These are phyloP conservation scores for Carallia pectinifolia DNA, from an alignment of 345 rosid species.

Conservation along the genomic window DNA sequence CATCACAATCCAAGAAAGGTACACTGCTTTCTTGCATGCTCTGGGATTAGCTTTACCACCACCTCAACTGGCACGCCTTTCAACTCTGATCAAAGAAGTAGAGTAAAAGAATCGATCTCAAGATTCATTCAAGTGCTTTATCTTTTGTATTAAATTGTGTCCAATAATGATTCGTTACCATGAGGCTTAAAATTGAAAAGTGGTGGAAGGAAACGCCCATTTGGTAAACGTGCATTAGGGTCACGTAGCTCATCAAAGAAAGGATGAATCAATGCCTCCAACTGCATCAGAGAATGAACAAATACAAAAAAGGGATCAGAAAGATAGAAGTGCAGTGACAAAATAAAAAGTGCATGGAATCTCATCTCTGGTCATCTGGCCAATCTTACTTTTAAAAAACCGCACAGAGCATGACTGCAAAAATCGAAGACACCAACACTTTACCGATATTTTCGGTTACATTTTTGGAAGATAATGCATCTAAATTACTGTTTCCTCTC, in stretches of 20 bases:
- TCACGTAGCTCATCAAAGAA: slow-evolving; percentile 95
- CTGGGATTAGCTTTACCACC: slow-evolving; percentile 68
- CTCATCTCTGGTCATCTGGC: not conserved
- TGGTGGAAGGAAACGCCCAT: slow-evolving; percentile 89
- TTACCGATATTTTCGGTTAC: too few species aligned
- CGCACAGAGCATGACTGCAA: not conserved
- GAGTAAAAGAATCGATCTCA: slow-evolving; percentile 8
- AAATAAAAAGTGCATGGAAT: not conserved
- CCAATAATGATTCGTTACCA: slow-evolving; percentile 39
- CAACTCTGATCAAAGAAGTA: slow-evolving; percentile 52
- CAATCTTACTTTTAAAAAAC: not conserved
- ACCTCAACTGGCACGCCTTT: slow-evolving; percentile 76
- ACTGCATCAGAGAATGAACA: slow-evolving; percentile 32
- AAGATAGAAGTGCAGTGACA: not conserved
- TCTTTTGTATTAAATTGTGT: slow-evolving; percentile 1
- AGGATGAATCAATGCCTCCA: slow-evolving; percentile 87
- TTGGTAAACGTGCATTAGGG: slow-evolving; percentile 72
- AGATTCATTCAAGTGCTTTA: not conserved
- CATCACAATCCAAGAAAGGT: slow-evolving; percentile 66
- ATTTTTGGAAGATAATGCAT: too few species aligned
- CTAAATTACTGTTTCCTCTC: too few species aligned
- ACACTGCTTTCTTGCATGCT: slow-evolving; percentile 83
- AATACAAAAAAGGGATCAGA: not conserved
- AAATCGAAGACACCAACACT: too few species aligned
- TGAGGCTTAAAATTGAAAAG: slow-evolving; percentile 90